Percentiles rank a stretch among this genome's conserved stretches.
These are phyloP conservation scores for Amanita rubescens DNA, from an alignment of 768 basidiomycete species.

Conservation along the genomic window DNA sequence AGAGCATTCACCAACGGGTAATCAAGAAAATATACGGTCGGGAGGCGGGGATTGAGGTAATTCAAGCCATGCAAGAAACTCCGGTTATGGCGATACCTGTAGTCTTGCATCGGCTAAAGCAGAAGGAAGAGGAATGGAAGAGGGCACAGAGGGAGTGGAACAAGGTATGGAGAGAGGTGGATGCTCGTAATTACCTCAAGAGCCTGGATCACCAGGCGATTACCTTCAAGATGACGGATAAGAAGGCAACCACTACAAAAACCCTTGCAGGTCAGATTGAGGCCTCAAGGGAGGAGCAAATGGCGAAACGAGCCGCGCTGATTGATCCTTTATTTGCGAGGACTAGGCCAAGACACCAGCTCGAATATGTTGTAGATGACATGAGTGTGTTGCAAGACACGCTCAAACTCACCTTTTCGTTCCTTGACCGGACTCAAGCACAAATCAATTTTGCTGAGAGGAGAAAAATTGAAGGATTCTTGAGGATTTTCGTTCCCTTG, in stretches of 20 bases:
- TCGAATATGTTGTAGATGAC: slow-evolving; percentile 73
- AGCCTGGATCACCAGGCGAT: slow-evolving; percentile 92
- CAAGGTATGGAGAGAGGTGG: slow-evolving; percentile 96
- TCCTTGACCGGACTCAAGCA: slow-evolving; percentile 81
- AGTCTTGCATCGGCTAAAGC: slow-evolving; percentile 81
- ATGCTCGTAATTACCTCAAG: slow-evolving; percentile 89
- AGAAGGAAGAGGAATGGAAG: slow-evolving; percentile 99
- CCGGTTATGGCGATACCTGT: slow-evolving; percentile 86
- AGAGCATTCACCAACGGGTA: slow-evolving; percentile 87
- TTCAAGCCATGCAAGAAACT: slow-evolving; percentile 87
- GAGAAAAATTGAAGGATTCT: slow-evolving; percentile 73
- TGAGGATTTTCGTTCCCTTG: slow-evolving; percentile 69
- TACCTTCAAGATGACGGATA: slow-evolving; percentile 84
- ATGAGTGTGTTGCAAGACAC: slow-evolving; percentile 75
- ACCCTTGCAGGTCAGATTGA: slow-evolving; percentile 81
- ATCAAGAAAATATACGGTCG: slow-evolving; percentile 97
- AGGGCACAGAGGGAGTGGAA: slow-evolving; percentile 97
- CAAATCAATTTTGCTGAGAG: slow-evolving; percentile 67
- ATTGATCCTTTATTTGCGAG: slow-evolving; percentile 51
- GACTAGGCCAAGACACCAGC: slow-evolving; percentile 66
- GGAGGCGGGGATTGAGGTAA: slow-evolving; percentile 73
- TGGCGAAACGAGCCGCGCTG: slow-evolving; percentile 60
- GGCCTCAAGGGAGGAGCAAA: slow-evolving; percentile 74
- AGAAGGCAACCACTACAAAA: slow-evolving; percentile 72
- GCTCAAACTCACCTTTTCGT: slow-evolving; percentile 82